Percentiles rank a stretch among this genome's conserved stretches.
phyloP scores from a whole-genome alignment of 108 stramenopile genomes.

The Stephanodiscus minutulus region DNA sequence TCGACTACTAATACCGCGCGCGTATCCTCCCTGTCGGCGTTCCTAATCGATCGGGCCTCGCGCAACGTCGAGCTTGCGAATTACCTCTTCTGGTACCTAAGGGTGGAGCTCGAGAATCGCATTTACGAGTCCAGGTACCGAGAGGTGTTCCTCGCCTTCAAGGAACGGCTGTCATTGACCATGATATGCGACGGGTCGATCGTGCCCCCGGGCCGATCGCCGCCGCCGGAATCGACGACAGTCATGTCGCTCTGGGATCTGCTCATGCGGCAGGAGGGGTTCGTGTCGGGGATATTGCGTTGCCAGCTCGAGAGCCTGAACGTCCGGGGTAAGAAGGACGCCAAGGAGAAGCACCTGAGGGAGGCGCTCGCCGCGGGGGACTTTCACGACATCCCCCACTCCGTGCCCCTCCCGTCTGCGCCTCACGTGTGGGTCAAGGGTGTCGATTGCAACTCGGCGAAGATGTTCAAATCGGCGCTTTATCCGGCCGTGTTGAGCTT shows the following conservation, averaged over 20 bases:
- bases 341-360: constrained; percentile 84
- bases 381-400: constrained; percentile 53
- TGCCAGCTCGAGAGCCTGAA: constrained; percentile 67
- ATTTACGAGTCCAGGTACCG: constrained; percentile 82
- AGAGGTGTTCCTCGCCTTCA: constrained; percentile 75
- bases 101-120: constrained; percentile 87
- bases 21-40: constrained; percentile 81
- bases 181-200: constrained; percentile 37
- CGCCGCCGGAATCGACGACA: constrained; percentile 6
- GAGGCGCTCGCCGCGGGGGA: constrained; percentile 68
- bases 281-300: constrained; percentile 85
- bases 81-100: constrained; percentile 93
- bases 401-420: constrained; percentile 93
- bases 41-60: constrained; percentile 92
- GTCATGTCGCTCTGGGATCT: constrained; percentile 72
- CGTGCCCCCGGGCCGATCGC: constrained; percentile 7
- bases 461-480: constrained; percentile 93
- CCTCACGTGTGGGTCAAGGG: constrained; percentile 84
- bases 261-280: constrained; percentile 76
- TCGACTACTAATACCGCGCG: constrained; percentile 1
- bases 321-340: constrained; percentile 81
- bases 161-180: constrained; percentile 50
- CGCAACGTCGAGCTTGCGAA: constrained; percentile 88
- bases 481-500: constrained; percentile 97
- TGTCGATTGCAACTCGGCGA: constrained; percentile 60